These are phyloP conservation scores for Bertia moriformis DNA, from an alignment of 2,329 filamentous ascomycete genomes.

Conservation along the genomic window DNA sequence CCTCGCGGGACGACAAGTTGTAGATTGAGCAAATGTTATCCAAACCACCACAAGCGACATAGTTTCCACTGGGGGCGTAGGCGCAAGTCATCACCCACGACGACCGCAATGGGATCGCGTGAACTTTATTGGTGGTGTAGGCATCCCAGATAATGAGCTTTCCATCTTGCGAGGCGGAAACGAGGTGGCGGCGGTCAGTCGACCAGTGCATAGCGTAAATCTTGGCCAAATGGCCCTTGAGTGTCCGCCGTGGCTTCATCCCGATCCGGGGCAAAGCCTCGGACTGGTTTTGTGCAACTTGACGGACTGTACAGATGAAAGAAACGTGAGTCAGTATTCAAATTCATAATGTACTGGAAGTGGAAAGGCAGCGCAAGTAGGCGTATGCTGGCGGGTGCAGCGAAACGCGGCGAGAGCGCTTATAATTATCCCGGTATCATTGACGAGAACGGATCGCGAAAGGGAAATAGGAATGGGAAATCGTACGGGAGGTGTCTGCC, in stretches of 20 bases:
- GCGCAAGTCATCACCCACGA: slow-evolving; percentile 99
- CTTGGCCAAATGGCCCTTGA: slow-evolving; percentile 96
- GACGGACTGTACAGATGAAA: slow-evolving; percentile 56
- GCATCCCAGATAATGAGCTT: slow-evolving; percentile 99
- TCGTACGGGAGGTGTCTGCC: slow-evolving; percentile 91
- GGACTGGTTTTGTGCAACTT: slow-evolving; percentile 82
- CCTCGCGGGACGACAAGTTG: slow-evolving; percentile 87
- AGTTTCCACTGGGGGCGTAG: slow-evolving; percentile 95
- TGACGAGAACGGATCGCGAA: too few species aligned
- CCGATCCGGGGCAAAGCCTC: slow-evolving; percentile 80
- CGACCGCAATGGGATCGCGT: slow-evolving; percentile 89
- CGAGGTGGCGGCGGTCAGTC: slow-evolving; percentile 88
- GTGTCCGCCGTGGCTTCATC: slow-evolving; percentile 93
- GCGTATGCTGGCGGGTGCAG: too few species aligned
- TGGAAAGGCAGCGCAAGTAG: not conserved
- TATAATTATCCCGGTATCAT: too few species aligned
- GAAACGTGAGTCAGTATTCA: slow-evolving; percentile 1
- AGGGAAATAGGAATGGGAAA: too few species aligned
- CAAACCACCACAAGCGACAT: slow-evolving; percentile 92
- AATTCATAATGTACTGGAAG: not conserved
- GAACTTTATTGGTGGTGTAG: slow-evolving; percentile 98
- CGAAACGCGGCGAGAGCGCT: too few species aligned
- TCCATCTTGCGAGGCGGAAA: slow-evolving; percentile 95
- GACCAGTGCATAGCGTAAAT: slow-evolving; percentile 99
- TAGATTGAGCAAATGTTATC: slow-evolving; percentile 99